Evolutionary conservation across 2,329 filamentous ascomycete species (phyloP).

Genomic region (Pestalotiopsis sp.): DNA sequence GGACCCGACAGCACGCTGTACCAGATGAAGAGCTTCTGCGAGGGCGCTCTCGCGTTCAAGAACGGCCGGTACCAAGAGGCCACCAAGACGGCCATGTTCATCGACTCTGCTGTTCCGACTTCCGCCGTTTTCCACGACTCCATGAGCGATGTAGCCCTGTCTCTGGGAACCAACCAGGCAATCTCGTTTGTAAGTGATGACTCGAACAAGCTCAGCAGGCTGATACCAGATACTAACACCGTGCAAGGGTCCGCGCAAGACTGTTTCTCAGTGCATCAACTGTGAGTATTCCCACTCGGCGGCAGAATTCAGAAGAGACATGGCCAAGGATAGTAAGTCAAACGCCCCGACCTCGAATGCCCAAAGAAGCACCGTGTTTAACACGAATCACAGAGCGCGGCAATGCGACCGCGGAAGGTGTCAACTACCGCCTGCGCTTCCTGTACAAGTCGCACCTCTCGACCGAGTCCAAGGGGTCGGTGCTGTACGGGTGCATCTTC

Average conservation of each 20-base stretch:
- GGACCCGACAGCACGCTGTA: slow-evolving; percentile 39
- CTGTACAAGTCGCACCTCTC: slow-evolving; percentile 46
- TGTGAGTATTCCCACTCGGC: slow-evolving; percentile 24
- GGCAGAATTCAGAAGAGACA: slow-evolving; percentile 19
- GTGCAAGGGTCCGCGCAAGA: slow-evolving; percentile 13
- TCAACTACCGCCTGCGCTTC: slow-evolving; percentile 42
- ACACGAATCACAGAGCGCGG: background rate
- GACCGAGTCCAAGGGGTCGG: slow-evolving; percentile 32
- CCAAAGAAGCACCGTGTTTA: background rate
- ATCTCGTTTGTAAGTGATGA: slow-evolving; percentile 13
- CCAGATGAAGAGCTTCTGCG: slow-evolving; percentile 40
- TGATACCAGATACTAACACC: slow-evolving; percentile 1
- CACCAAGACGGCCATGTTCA: slow-evolving; percentile 27
- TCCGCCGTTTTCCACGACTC: slow-evolving; percentile 1
- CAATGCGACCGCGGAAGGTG: slow-evolving; percentile 28
- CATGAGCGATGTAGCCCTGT: background rate
- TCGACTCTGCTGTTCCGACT: background rate
- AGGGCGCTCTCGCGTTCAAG: slow-evolving; percentile 40
- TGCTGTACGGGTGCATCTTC: slow-evolving; percentile 36
- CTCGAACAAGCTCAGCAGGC: background rate
- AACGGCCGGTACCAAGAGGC: slow-evolving; percentile 38
- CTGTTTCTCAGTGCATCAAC: slow-evolving; percentile 26
- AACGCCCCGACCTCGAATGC: no score
- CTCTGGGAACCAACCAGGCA: slow-evolving; percentile 11
- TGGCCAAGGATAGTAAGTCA: slow-evolving; percentile 21